A percentile compares a stretch with the other conserved stretches of the same genome.
These are phyloP conservation scores for Ceratocystis variospora DNA, from an alignment of 2,329 filamentous ascomycete species.

Conservation along the genomic window DNA sequence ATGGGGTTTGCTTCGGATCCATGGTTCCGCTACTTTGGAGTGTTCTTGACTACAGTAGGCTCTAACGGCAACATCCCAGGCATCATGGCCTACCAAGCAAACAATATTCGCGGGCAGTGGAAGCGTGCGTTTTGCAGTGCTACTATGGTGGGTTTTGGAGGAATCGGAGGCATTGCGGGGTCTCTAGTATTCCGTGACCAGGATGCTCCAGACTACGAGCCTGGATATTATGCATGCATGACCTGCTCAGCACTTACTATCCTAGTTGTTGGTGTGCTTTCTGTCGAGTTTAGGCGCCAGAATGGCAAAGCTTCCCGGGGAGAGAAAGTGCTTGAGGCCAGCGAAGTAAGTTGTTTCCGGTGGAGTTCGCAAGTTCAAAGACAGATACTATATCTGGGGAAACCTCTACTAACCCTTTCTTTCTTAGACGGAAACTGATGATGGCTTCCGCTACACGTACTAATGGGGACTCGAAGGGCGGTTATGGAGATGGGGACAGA, in stretches of 20 bases:
- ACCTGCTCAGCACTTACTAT: slow-evolving; percentile 35
- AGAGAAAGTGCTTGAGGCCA: slow-evolving; percentile 37
- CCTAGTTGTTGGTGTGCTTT: slow-evolving; percentile 32
- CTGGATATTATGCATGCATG: slow-evolving; percentile 43
- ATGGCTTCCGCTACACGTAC: slow-evolving; percentile 17
- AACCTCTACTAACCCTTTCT: not conserved
- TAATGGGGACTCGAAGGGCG: not conserved
- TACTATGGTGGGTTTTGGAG: slow-evolving; percentile 61
- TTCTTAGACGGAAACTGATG: slow-evolving; percentile 19
- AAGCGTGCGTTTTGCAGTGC: slow-evolving; percentile 70
- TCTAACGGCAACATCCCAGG: slow-evolving; percentile 66
- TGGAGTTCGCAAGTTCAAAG: not conserved
- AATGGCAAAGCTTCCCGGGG: slow-evolving; percentile 41
- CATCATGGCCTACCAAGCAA: slow-evolving; percentile 67
- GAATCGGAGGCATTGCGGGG: slow-evolving; percentile 65
- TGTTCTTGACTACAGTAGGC: slow-evolving; percentile 63
- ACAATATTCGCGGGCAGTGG: slow-evolving; percentile 81
- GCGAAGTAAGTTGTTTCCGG: slow-evolving; percentile 28
- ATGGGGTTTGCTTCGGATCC: slow-evolving; percentile 36
- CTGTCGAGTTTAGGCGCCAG: slow-evolving; percentile 30
- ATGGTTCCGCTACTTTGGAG: slow-evolving; percentile 59
- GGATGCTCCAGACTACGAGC: slow-evolving; percentile 40
- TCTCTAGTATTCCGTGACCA: slow-evolving; percentile 54
- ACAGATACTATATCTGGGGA: not conserved
- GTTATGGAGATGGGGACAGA: not conserved